A percentile compares a stretch with the other conserved stretches of the same genome.
Conservation (phyloP, 164 flowering plant species). For the Paratinospora sagittata region DNA sequence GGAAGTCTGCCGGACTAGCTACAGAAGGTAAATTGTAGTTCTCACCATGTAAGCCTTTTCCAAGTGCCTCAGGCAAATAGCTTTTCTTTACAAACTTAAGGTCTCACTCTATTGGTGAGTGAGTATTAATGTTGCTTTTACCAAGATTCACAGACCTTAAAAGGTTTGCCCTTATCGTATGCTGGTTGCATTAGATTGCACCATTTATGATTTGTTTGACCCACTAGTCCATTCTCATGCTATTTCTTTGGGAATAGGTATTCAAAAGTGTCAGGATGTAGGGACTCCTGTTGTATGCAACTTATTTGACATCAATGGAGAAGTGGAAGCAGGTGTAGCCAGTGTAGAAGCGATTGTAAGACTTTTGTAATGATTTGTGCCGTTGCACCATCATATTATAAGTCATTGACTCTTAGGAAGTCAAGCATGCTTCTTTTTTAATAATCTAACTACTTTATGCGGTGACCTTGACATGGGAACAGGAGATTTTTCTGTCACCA, state of each 20-base stretch:
- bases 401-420: constrained; percentile 1
- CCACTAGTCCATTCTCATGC: background rate
- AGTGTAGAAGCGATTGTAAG: constrained; percentile 78
- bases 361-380: constrained; percentile 1
- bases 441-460: constrained; percentile 1
- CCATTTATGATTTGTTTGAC: background rate
- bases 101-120: background rate
- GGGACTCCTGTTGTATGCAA: constrained; percentile 68
- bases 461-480: constrained; percentile 14
- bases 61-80: background rate
- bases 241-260: constrained; percentile 41
- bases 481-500: constrained; percentile 72
- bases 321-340: constrained; percentile 83
- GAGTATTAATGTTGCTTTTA: background rate
- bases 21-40: constrained; percentile 45
- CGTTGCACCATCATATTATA: background rate
- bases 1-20: constrained; percentile 63
- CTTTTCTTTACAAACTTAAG: background rate
- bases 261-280: constrained; percentile 43
- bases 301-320: constrained; percentile 63
- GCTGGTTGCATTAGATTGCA: background rate
- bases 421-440: background rate
- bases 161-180: too few species aligned
- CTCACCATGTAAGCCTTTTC: background rate
- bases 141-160: background rate